Percentiles rank a stretch among this genome's conserved stretches.
Conservation (phyloP, 805 yeast species). For the Maudiozyma pseudohumilis region DNA sequence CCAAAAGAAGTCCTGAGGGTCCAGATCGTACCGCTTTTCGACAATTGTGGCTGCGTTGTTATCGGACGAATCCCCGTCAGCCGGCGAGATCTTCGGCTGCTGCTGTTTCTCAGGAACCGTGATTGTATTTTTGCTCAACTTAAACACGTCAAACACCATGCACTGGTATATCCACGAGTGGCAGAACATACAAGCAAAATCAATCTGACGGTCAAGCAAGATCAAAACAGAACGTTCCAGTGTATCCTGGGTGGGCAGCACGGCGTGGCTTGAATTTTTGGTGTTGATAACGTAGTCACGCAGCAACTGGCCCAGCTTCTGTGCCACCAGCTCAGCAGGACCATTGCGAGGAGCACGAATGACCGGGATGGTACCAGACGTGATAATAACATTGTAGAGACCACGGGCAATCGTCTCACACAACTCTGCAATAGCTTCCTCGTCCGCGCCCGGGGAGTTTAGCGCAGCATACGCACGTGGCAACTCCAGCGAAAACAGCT, state of each 20-base stretch:
- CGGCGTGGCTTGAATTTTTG: slow-evolving; percentile 24
- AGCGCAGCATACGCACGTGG: slow-evolving; percentile 55
- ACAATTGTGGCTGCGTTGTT: slow-evolving; percentile 13
- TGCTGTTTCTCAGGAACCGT: too few relatives aligned
- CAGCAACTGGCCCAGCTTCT: slow-evolving; percentile 69
- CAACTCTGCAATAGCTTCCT: slow-evolving; percentile 56
- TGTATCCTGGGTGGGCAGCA: slow-evolving; percentile 17
- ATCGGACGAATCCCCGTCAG: slow-evolving; percentile 31
- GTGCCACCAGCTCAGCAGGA: slow-evolving; percentile 91
- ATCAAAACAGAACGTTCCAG: slow-evolving; percentile 67
- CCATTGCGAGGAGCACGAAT: slow-evolving; percentile 88
- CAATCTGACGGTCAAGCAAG: slow-evolving; percentile 79
- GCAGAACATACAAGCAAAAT: slow-evolving; percentile 84
- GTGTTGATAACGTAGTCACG: slow-evolving; percentile 77
- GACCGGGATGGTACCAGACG: slow-evolving; percentile 74
- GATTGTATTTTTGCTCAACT: slow-evolving; percentile 73
- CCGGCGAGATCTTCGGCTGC: too few relatives aligned
- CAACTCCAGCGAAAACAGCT: slow-evolving; percentile 70
- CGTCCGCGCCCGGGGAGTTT: slow-evolving; percentile 63
- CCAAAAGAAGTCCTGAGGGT: slow-evolving; percentile 94
- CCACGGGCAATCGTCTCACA: slow-evolving; percentile 74
- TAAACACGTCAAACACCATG: slow-evolving; percentile 86
- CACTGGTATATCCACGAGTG: slow-evolving; percentile 98
- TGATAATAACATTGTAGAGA: slow-evolving; percentile 66
- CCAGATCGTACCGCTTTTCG: slow-evolving; percentile 71